Conservation (phyloP, 352 stramenopile species). For the Pythium brassicae region DNA sequence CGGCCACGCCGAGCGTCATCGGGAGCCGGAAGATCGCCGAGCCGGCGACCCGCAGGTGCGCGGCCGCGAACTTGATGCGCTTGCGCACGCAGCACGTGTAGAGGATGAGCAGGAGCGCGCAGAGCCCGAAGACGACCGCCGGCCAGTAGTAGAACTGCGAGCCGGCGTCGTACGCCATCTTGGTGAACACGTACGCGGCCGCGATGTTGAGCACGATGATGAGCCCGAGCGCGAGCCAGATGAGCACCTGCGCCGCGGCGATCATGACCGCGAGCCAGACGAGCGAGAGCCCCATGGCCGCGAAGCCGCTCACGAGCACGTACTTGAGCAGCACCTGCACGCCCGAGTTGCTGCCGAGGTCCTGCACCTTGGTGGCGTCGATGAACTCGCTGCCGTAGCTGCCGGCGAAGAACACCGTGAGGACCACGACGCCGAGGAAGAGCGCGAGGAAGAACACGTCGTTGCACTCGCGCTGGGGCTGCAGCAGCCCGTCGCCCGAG, state of each 20-base stretch:
- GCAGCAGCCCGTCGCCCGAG: constrained; percentile 10
- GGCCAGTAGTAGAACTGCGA: constrained; percentile 68
- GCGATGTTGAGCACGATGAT: constrained; percentile 53
- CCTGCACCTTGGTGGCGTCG: constrained; percentile 39
- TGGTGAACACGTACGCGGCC: constrained; percentile 60
- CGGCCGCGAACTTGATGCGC: constrained; percentile 90
- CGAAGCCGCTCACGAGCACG: constrained; percentile 43
- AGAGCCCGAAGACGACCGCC: constrained; percentile 43
- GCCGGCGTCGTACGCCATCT: constrained; percentile 56
- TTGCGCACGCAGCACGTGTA: constrained; percentile 73
- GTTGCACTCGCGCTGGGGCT: constrained; percentile 52
- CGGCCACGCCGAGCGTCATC: constrained; percentile 78
- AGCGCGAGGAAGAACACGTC: constrained; percentile 78
- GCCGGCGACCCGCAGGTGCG: constrained; percentile 87
- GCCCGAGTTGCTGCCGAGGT: constrained; percentile 30
- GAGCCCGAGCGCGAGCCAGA: constrained; percentile 43
- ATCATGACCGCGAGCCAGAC: constrained; percentile 80
- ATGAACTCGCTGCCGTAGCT: constrained; percentile 68
- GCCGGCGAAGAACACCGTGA: constrained; percentile 29
- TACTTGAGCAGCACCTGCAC: constrained; percentile 59
- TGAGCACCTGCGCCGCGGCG: constrained; percentile 31
- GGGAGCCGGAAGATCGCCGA: constrained; percentile 81
- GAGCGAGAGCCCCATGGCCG: constrained; percentile 57
- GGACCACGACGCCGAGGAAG: constrained; percentile 45
- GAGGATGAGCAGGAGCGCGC: constrained; percentile 40